Conservation (phyloP, 2,329 filamentous ascomycete genomes). For the Curvularia sp. region DNA sequence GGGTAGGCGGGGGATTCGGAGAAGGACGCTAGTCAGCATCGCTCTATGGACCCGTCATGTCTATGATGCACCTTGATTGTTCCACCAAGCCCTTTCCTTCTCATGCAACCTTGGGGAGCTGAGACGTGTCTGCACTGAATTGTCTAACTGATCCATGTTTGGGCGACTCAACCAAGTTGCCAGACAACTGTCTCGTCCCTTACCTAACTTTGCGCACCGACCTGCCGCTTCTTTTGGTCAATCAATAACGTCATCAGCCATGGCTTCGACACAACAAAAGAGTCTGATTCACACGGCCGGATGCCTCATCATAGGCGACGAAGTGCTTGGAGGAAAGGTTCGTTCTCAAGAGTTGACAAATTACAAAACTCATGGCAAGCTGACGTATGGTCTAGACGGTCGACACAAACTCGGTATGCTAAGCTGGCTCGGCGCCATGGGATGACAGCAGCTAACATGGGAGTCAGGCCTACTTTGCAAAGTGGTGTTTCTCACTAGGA, state of each 20-base stretch:
- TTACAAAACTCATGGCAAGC: conserved; percentile 16
- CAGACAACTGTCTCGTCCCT: conserved; percentile 71
- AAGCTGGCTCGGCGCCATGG: not conserved
- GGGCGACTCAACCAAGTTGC: conserved; percentile 75
- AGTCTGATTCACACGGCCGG: conserved; percentile 86
- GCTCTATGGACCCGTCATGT: conserved; percentile 10
- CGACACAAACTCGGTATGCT: conserved; percentile 65
- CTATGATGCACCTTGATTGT: conserved; percentile 11
- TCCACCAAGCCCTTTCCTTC: conserved; percentile 14
- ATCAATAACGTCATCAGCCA: conserved; percentile 51
- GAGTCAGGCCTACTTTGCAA: conserved; percentile 63
- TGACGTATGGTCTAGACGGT: conserved; percentile 59
- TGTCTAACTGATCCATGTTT: conserved; percentile 68
- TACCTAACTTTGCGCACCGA: conserved; percentile 63
- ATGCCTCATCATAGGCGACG: conserved; percentile 95
- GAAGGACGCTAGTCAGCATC: conserved; percentile 24
- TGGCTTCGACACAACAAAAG: conserved; percentile 61
- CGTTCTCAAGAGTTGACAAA: conserved; percentile 21
- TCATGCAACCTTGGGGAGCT: conserved; percentile 29
- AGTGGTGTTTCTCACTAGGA: conserved; percentile 69
- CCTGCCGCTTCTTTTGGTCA: conserved; percentile 48
- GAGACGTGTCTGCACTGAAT: conserved; percentile 12
- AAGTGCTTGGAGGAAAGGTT: conserved; percentile 94
- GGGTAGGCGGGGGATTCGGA: conserved; percentile 23
- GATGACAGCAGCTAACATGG: conserved; percentile 20